These are phyloP conservation scores for Cunninghamia lanceolata DNA, from an alignment of 75 land plant species.

Conservation along the genomic window DNA sequence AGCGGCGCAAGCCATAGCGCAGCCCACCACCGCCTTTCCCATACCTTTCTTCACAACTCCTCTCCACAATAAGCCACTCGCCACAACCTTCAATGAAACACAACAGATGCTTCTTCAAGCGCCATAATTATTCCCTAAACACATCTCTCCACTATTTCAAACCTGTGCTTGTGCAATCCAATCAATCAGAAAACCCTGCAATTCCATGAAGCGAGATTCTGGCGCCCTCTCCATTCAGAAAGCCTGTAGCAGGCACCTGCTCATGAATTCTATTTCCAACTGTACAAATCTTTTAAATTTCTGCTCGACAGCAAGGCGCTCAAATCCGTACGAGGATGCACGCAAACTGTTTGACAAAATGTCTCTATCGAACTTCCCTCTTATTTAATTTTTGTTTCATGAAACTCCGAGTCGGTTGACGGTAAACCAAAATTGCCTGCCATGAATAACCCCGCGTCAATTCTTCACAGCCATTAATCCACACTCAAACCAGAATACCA, in stretches of 20 bases:
- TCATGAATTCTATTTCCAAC: neutral
- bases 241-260: neutral
- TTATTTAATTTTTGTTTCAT: neutral
- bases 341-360: neutral
- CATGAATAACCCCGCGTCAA: neutral
- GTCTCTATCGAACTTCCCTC: neutral
- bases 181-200: neutral
- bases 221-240: neutral
- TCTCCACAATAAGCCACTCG: too few species aligned
- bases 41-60: conserved; percentile 9
- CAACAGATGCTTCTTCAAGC: neutral
- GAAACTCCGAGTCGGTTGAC: neutral
- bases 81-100: neutral
- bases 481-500: neutral
- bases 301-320: neutral
- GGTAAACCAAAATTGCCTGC: neutral
- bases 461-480: neutral
- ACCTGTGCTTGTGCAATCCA: neutral
- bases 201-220: neutral
- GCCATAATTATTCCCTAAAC: neutral
- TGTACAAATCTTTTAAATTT: neutral
- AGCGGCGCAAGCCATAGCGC: conserved; percentile 70
- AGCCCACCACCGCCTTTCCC: conserved; percentile 56
- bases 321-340: neutral
- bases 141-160: neutral